Base-by-base conservation (phyloP, 2,329 filamentous ascomycete species). In the Hypoxylon sp. region DNA sequence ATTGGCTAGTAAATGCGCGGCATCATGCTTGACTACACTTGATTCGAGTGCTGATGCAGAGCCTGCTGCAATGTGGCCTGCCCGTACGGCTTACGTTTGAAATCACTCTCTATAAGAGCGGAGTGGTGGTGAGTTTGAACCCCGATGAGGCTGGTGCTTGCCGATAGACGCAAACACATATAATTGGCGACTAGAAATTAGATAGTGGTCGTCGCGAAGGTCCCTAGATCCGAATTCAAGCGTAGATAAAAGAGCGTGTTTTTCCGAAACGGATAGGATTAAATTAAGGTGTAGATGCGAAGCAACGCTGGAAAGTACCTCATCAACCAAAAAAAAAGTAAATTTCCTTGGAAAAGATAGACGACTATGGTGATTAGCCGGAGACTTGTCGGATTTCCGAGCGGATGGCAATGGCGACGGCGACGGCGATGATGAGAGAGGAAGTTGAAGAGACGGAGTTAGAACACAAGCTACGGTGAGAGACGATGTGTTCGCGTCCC, bases 61-160 rank as follows among this genome's bases (percentile, higher is more conserved):
- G 46, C 58, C 50, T 52, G 69, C 54, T 70, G 68, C 46, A 64
- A 63, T 63, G 39, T 59, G 51, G 61, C 45, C 56, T 61, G 53
- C 23, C 55, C 68, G 61, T 66, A 74, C 29, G 72, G 73, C 19
- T 78, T 75, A 56, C 76, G 73, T 14, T 78, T 75, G 50, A 74
- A 78, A 27, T 70, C 74, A 16, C 74, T 68, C 81, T 78, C 67
- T 82, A 78, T 46, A 77, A 72, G 43, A 81, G 74, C n/a, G 77
- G 76, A 46, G 77, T 74, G 7, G 74, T 74, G 51, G 75, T 74
- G 43, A 72, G 76, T 27, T n/a, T 5, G 77, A 75, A 68, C 80
- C 74, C 75, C 75, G 77, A 45, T 75, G 75, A 12, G 76, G 76
- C 58, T 76, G 78, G 37, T 73, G 68, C 69, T 80, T 78, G 54